Conservation (phyloP, 1,139 yeast species). For the Suhomyces atakaporum region DNA sequence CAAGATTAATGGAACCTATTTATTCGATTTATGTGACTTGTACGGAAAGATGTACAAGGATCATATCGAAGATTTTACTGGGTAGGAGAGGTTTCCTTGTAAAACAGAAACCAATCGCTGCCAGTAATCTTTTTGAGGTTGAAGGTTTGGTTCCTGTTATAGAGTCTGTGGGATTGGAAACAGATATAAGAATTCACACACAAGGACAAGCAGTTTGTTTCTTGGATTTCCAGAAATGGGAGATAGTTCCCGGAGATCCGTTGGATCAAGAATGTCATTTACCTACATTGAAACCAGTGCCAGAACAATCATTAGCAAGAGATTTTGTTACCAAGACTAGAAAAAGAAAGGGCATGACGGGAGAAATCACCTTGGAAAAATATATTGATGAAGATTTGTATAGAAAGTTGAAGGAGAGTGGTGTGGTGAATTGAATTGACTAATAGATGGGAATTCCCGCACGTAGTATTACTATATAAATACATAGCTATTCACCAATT, state of each 20-base stretch:
- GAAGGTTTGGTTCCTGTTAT: conserved; percentile 79
- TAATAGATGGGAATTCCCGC: neutral
- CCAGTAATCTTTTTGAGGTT: conserved; percentile 67
- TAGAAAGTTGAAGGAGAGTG: conserved; percentile 54
- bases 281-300: conserved; percentile 77
- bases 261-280: conserved; percentile 63
- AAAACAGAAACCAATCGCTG: conserved; percentile 61
- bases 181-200: conserved; percentile 76
- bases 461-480: neutral
- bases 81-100: conserved; percentile 64
- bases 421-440: conserved; percentile 16
- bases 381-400: conserved; percentile 67
- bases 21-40: conserved; percentile 66
- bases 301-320: conserved; percentile 68
- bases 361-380: conserved; percentile 72
- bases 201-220: conserved; percentile 78
- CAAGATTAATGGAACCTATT: conserved; percentile 80
- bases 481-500: conserved; percentile 2
- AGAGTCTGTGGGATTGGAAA: conserved; percentile 86
- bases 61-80: conserved; percentile 53
- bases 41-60: conserved; percentile 44
- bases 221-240: conserved; percentile 71
- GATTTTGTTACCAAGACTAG: conserved; percentile 91
- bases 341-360: conserved; percentile 78
- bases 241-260: conserved; percentile 88